phyloP scores from a whole-genome alignment of 2,329 filamentous ascomycete species.

The Zymoseptoria tritici region DNA sequence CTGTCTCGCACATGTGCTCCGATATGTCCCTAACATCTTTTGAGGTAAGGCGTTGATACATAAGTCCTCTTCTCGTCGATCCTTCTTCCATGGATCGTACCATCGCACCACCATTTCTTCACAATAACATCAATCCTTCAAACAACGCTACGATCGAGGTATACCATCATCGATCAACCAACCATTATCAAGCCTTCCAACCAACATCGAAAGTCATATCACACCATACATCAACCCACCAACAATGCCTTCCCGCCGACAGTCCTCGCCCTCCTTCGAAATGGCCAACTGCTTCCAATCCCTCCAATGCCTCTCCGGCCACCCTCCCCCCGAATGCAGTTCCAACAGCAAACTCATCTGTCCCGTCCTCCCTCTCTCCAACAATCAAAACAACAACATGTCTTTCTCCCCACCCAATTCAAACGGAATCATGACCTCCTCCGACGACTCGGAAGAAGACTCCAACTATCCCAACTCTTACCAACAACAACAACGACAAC shows the following conservation, averaged over 20 bases:
- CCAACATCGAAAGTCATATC: background rate
- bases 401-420: constrained; percentile 9
- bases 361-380: constrained; percentile 9
- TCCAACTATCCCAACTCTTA: constrained; percentile 3
- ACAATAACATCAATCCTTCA: background rate
- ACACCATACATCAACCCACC: background rate
- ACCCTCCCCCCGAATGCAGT: constrained; percentile 15
- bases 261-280: constrained; percentile 7
- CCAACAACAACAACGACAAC: constrained; percentile 3
- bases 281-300: constrained; percentile 16
- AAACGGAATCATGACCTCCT: constrained; percentile 8
- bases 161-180: background rate
- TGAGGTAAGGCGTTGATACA: background rate
- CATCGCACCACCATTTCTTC: background rate
- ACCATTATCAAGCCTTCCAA: background rate
- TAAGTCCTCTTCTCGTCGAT: background rate
- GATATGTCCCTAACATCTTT: background rate
- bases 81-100: background rate
- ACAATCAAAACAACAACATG: constrained; percentile 5
- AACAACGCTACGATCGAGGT: too few species aligned
- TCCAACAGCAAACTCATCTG: constrained; percentile 13
- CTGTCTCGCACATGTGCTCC: background rate
- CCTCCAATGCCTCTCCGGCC: constrained; percentile 16
- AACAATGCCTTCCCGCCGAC: constrained; percentile 5
- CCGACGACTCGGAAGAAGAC: constrained; percentile 14